These are phyloP conservation scores for Coemansia sp. DNA, from an alignment of 192 early-diverging fungal species.

Conservation along the genomic window DNA sequence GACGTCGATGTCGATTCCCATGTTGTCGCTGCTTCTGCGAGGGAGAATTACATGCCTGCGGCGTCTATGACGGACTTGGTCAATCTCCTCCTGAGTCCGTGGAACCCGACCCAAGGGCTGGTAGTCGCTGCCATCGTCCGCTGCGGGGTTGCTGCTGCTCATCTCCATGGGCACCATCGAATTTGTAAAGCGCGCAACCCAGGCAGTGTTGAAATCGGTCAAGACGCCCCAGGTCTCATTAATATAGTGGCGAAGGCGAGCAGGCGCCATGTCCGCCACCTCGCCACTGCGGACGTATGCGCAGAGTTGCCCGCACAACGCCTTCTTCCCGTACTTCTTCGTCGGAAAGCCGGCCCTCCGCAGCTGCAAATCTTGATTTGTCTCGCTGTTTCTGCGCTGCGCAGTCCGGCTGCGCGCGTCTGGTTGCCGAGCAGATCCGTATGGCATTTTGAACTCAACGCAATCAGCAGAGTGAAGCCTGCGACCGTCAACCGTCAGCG, in stretches of 20 bases:
- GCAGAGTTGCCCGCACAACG: not conserved
- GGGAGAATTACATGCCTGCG: too few species aligned
- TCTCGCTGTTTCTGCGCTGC: not conserved
- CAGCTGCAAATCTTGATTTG: not conserved
- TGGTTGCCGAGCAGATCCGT: not conserved
- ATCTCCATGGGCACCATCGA: not conserved
- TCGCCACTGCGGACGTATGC: not conserved
- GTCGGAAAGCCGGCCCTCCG: not conserved
- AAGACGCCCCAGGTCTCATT: not conserved
- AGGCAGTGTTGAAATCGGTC: not conserved
- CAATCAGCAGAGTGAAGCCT: not conserved
- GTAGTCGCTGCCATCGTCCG: too few species aligned
- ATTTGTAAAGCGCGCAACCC: not conserved
- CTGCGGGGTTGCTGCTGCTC: too few species aligned
- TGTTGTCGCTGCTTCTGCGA: too few species aligned
- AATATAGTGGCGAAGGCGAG: not conserved
- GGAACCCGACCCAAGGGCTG: too few species aligned
- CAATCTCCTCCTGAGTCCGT: too few species aligned
- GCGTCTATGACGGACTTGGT: too few species aligned
- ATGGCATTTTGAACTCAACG: not conserved
- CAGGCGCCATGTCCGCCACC: not conserved
- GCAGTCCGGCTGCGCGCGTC: not conserved
- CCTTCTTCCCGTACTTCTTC: not conserved
- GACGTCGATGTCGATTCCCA: not conserved
- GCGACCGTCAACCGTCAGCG: not conserved